Percentiles rank a stretch among this genome's conserved stretches.
phyloP scores from a whole-genome alignment of 805 yeast genomes.

The Clavispora phyllophila region DNA sequence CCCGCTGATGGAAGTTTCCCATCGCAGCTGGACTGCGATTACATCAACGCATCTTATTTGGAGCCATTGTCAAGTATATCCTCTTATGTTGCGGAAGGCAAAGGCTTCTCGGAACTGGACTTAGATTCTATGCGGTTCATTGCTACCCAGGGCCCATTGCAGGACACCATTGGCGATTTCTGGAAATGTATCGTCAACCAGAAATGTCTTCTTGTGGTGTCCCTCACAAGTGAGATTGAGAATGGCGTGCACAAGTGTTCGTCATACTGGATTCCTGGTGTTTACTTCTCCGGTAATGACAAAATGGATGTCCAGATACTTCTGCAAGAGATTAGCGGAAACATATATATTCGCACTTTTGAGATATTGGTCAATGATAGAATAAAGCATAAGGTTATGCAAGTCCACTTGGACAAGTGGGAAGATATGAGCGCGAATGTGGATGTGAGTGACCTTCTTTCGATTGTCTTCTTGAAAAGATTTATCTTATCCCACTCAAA shows the following conservation, averaged over 20 bases:
- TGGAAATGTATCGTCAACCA: slow-evolving; percentile 73
- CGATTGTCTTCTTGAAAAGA: slow-evolving; percentile 31
- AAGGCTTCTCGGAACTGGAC: slow-evolving; percentile 3
- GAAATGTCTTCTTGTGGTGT: slow-evolving; percentile 59
- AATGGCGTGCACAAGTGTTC: slow-evolving; percentile 74
- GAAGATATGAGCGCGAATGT: slow-evolving; percentile 69
- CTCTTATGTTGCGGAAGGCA: not conserved
- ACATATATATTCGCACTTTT: slow-evolving; percentile 14
- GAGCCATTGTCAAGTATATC: slow-evolving; percentile 1
- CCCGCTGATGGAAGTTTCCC: slow-evolving; percentile 7
- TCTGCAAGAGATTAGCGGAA: slow-evolving; percentile 8
- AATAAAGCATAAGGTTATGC: slow-evolving; percentile 47
- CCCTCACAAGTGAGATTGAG: slow-evolving; percentile 73
- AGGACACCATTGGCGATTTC: slow-evolving; percentile 72
- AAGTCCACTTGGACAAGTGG: slow-evolving; percentile 79
- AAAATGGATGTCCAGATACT: slow-evolving; percentile 24
- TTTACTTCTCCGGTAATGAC: slow-evolving; percentile 32
- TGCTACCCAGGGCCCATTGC: slow-evolving; percentile 88
- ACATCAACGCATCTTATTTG: slow-evolving; percentile 85
- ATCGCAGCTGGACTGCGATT: slow-evolving; percentile 38
- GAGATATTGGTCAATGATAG: slow-evolving; percentile 8
- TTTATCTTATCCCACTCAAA: slow-evolving; percentile 8
- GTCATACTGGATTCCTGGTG: slow-evolving; percentile 70
- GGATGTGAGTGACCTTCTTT: slow-evolving; percentile 52
- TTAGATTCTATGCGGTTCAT: slow-evolving; percentile 39